phyloP scores from a whole-genome alignment of 129 eudicot species.

The Centella asiatica region DNA sequence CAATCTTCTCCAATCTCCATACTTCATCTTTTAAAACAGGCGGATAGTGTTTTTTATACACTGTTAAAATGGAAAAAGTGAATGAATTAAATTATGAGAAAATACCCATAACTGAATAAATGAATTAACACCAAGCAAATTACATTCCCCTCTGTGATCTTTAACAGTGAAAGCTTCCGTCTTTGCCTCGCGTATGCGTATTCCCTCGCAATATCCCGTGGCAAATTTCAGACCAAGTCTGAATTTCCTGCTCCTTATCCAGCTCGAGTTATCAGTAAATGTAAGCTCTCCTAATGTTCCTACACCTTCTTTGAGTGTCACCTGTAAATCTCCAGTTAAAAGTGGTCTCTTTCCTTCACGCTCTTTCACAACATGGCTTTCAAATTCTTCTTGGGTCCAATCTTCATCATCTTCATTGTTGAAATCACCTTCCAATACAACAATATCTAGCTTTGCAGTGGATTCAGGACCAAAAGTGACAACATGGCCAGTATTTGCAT shows the following conservation, averaged over 20 bases:
- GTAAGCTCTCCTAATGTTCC: slow-evolving; percentile 87
- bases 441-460: slow-evolving; percentile 63
- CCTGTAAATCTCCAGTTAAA: slow-evolving; percentile 66
- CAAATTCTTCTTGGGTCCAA: slow-evolving; percentile 81
- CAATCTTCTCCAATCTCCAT: slow-evolving; percentile 94
- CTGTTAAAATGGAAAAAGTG: slow-evolving; percentile 23
- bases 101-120: background rate
- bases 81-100: background rate
- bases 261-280: slow-evolving; percentile 84
- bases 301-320: slow-evolving; percentile 80
- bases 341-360: slow-evolving; percentile 92
- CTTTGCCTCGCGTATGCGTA: slow-evolving; percentile 80
- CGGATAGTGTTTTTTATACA: slow-evolving; percentile 90
- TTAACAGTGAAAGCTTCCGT: slow-evolving; percentile 88
- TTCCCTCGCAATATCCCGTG: slow-evolving; percentile 67
- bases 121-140: slow-evolving; percentile 13
- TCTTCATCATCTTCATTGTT: slow-evolving; percentile 80
- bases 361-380: slow-evolving; percentile 79
- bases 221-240: slow-evolving; percentile 81
- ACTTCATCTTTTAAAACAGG: slow-evolving; percentile 82
- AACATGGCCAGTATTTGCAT: slow-evolving; percentile 57
- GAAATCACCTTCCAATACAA: slow-evolving; percentile 89
- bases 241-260: slow-evolving; percentile 91
- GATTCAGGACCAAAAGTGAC: slow-evolving; percentile 77
- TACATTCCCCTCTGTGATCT: slow-evolving; percentile 97